Conservation (phyloP, 148 eudicot species). For the Fagopyrum esculentum region DNA sequence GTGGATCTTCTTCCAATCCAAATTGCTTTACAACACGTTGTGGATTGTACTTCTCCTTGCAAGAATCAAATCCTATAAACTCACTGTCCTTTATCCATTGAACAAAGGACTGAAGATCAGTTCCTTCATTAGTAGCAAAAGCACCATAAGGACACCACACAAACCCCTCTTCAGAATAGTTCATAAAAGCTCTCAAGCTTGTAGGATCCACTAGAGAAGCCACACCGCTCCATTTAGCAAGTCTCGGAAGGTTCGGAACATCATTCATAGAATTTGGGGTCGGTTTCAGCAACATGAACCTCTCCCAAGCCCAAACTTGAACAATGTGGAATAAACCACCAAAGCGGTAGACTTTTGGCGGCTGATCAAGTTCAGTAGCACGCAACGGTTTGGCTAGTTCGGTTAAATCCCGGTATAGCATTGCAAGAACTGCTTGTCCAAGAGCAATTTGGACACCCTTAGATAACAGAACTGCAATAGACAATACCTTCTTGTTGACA, state of each 20-base stretch:
- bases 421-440: too few relatives aligned
- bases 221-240: slow-evolving; percentile 24
- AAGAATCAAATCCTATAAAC: slow-evolving; percentile 33
- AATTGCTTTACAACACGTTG: too few relatives aligned
- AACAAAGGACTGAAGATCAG: slow-evolving; percentile 21
- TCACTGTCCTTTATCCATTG: slow-evolving; percentile 29
- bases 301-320: too few relatives aligned
- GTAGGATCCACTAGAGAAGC: neutral
- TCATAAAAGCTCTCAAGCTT: slow-evolving; percentile 4
- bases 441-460: too few relatives aligned
- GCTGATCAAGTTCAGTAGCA: too few relatives aligned
- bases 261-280: neutral
- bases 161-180: neutral
- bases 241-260: slow-evolving; percentile 10
- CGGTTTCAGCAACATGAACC: slow-evolving; percentile 1
- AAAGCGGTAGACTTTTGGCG: too few relatives aligned
- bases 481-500: slow-evolving; percentile 14
- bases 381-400: too few relatives aligned
- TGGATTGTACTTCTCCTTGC: neutral
- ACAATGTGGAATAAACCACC: too few relatives aligned
- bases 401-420: too few relatives aligned
- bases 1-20: too few relatives aligned
- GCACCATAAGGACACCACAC: slow-evolving; percentile 38
- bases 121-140: neutral
- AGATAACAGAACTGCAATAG: slow-evolving; percentile 13